phyloP scores from a whole-genome alignment of 169 alveolate species.

The Blepharisma undulans region DNA sequence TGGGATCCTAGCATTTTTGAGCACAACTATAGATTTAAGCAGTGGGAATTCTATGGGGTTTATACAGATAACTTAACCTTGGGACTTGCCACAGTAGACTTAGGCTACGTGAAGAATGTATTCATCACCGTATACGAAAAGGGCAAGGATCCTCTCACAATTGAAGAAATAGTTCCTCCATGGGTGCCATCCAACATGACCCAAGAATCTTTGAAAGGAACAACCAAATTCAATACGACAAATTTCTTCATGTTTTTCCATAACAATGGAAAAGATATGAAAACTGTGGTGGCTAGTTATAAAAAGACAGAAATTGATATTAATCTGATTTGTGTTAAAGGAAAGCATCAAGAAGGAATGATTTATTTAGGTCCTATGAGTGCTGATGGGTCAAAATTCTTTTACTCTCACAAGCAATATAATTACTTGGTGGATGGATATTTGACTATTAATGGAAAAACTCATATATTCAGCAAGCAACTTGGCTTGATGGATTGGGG shows the following conservation, averaged over 20 bases:
- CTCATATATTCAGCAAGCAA: neutral
- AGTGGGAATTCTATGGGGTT: conserved; percentile 29
- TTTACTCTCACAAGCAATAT: conserved; percentile 14
- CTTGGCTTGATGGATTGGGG: conserved; percentile 37
- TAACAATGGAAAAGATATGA: neutral
- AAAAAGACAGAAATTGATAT: neutral
- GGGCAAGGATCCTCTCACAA: neutral
- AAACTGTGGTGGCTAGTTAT: neutral
- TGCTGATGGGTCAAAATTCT: neutral
- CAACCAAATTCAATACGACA: neutral
- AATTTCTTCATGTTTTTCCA: neutral
- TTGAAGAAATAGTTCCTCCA: neutral
- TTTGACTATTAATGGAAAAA: neutral
- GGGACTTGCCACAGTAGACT: neutral
- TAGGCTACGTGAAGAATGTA: neutral
- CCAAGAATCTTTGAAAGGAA: neutral
- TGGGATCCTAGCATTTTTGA: conserved; percentile 14
- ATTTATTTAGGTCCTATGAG: conserved; percentile 14
- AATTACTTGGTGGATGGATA: conserved; percentile 13
- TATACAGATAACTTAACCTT: neutral
- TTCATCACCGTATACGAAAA: conserved; percentile 11
- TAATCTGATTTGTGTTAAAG: neutral
- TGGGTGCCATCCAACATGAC: neutral
- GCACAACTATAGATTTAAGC: neutral
- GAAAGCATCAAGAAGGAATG: neutral